Conservation (phyloP, 139 green algal species). For the Closterium sp. region DNA sequence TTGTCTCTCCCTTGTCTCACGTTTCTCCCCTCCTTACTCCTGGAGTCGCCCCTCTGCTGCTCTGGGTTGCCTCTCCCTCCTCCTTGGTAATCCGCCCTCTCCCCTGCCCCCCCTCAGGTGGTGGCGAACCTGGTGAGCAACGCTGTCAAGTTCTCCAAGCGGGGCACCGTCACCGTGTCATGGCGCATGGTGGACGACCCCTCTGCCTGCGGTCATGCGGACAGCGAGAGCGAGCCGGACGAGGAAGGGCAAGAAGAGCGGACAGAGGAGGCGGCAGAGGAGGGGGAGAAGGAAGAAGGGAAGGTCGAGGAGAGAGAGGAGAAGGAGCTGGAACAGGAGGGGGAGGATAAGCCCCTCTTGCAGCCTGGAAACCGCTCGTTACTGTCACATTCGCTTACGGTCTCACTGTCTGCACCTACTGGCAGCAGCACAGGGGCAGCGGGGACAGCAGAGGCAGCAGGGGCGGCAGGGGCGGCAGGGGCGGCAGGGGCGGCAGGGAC, state of each 20-base stretch:
- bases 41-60: not conserved
- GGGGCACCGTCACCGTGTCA: not conserved
- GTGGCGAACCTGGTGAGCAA: constrained; percentile 58
- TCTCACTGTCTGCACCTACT: not conserved
- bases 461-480: not conserved
- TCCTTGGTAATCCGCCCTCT: not conserved
- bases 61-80: not conserved
- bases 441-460: not conserved
- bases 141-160: constrained; percentile 74
- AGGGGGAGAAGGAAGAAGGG: not conserved
- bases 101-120: not conserved
- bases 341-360: not conserved
- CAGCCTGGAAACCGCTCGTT: not conserved
- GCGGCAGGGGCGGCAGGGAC: not conserved
- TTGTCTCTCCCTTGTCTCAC: not conserved
- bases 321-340: not conserved
- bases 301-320: not conserved
- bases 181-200: not conserved
- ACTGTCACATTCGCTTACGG: not conserved
- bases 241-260: not conserved
- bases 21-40: not conserved
- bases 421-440: not conserved
- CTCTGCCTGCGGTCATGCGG: not conserved
- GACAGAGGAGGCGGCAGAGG: not conserved
- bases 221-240: not conserved